Evolutionary conservation across 805 yeast species (phyloP).

Genomic region (Cephaloascus albidus): DNA sequence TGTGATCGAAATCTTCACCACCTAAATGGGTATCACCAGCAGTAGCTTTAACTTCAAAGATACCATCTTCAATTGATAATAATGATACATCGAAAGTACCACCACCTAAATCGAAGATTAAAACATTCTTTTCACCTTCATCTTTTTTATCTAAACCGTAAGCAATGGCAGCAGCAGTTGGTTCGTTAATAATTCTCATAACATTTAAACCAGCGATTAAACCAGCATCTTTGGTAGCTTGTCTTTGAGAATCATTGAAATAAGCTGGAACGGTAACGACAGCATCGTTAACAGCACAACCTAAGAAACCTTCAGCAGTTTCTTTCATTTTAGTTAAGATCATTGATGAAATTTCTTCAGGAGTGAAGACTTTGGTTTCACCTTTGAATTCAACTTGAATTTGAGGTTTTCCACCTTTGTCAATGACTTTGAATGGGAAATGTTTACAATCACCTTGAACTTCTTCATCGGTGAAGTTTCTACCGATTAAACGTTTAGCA

Average conservation of each 20-base stretch:
- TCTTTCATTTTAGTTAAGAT: conserved; percentile 83
- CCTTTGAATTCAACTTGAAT: conserved; percentile 77
- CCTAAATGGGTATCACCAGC: conserved; percentile 87
- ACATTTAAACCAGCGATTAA: conserved; percentile 42
- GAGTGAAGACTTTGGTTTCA: conserved; percentile 80
- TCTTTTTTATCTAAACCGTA: conserved; percentile 81
- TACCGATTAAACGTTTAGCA: conserved; percentile 78
- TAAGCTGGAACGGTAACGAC: conserved; percentile 42
- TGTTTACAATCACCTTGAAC: conserved; percentile 48
- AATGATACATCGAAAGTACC: conserved; percentile 97
- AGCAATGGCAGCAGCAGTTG: conserved; percentile 92
- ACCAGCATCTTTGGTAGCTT: conserved; percentile 44
- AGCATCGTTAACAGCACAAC: conserved; percentile 57
- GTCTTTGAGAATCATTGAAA: conserved; percentile 41
- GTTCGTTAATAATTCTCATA: conserved; percentile 39
- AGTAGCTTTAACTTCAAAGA: conserved; percentile 92
- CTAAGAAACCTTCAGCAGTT: conserved; percentile 87
- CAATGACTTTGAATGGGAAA: conserved; percentile 74
- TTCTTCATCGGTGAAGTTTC: conserved; percentile 50
- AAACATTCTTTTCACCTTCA: conserved; percentile 76
- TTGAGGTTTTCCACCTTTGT: conserved; percentile 70
- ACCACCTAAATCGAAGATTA: conserved; percentile 94
- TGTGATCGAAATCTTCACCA: conserved; percentile 98
- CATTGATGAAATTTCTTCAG: conserved; percentile 95
- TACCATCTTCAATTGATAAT: conserved; percentile 89